Evolutionary conservation across 306 rosid genomes (phyloP).

Genomic region (Begonia peltatifolia): DNA sequence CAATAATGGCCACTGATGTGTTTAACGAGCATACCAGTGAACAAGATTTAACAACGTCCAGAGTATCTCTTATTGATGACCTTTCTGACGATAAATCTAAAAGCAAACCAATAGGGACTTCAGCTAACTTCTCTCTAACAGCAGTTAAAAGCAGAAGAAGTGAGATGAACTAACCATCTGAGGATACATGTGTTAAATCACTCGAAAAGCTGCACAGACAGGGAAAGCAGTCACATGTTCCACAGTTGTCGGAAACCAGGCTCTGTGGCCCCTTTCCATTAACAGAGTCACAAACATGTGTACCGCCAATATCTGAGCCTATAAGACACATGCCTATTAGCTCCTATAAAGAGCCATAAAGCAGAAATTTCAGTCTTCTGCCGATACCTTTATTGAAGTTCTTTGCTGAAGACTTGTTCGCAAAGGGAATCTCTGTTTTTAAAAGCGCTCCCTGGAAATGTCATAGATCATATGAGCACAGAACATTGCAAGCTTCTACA

Average conservation of each 20-base stretch:
- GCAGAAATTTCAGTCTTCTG: conserved; percentile 12
- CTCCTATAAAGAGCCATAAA: conserved; percentile 28
- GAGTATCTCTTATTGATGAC: conserved; percentile 22
- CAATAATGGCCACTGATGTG: conserved; percentile 9
- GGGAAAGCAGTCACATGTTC: conserved; percentile 19
- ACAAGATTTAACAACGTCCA: conserved; percentile 14
- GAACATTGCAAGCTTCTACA: no score
- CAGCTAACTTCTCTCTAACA: conserved; percentile 7
- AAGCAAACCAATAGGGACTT: conserved; percentile 7
- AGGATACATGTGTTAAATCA: conserved; percentile 19
- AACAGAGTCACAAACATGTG: conserved; percentile 19
- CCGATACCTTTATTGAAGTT: conserved; percentile 40
- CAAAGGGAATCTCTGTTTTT: conserved; percentile 19
- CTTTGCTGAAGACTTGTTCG: conserved; percentile 24
- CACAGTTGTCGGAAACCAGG: conserved; percentile 18
- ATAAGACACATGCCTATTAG: conserved; percentile 34
- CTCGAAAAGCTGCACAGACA: conserved; percentile 29
- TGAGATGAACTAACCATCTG: conserved; percentile 25
- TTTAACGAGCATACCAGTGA: conserved; percentile 32
- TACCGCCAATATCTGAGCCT: conserved; percentile 27
- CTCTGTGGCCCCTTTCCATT: conserved; percentile 18
- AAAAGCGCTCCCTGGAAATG: conserved; percentile 27
- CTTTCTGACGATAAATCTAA: conserved; percentile 38
- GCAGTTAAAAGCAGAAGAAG: conserved; percentile 18
- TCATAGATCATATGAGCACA: neutral